phyloP scores from a whole-genome alignment of 768 basidiomycete genomes.

The Termitomyces sp. region DNA sequence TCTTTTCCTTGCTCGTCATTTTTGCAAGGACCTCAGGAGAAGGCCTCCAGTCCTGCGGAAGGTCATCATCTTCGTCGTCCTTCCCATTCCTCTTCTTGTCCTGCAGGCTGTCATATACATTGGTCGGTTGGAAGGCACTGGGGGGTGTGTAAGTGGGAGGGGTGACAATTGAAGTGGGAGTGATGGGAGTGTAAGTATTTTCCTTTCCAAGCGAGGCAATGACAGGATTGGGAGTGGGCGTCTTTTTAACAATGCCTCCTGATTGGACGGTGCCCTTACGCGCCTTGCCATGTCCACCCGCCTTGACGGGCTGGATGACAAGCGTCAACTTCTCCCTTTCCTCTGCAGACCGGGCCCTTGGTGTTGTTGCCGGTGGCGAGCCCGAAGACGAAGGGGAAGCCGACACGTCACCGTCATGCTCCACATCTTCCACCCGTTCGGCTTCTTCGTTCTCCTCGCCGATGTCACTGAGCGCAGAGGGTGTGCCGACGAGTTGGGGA shows the following conservation, averaged over 20 bases:
- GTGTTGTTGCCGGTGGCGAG: conserved; percentile 11
- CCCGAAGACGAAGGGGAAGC: conserved; percentile 10
- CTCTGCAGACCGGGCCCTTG: conserved; percentile 4
- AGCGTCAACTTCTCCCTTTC: conserved; percentile 37
- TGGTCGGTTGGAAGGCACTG: conserved; percentile 13
- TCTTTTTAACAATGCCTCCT: conserved; percentile 70
- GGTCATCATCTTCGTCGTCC: conserved; percentile 46
- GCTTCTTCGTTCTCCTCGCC: conserved; percentile 29
- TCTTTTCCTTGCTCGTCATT: conserved; percentile 93
- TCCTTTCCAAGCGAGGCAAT: conserved; percentile 19
- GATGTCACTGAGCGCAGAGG: conserved; percentile 39
- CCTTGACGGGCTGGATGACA: conserved; percentile 51
- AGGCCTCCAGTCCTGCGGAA: conserved; percentile 80
- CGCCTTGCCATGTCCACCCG: conserved; percentile 56
- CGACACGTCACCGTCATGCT: conserved; percentile 14
- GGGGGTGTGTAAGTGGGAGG: conserved; percentile 16
- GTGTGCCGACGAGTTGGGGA: conserved; percentile 72
- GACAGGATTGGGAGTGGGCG: conserved; percentile 21
- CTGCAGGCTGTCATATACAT: conserved; percentile 5
- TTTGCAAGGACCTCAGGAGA: conserved; percentile 93
- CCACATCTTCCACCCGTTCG: conserved; percentile 14
- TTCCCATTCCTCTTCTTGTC: conserved; percentile 17
- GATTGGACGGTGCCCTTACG: conserved; percentile 68
- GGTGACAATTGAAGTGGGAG: conserved; percentile 7
- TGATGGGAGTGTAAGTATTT: conserved; percentile 28